These are phyloP conservation scores for Fusarium irregulare DNA, from an alignment of 2,329 filamentous ascomycete species.

Conservation along the genomic window DNA sequence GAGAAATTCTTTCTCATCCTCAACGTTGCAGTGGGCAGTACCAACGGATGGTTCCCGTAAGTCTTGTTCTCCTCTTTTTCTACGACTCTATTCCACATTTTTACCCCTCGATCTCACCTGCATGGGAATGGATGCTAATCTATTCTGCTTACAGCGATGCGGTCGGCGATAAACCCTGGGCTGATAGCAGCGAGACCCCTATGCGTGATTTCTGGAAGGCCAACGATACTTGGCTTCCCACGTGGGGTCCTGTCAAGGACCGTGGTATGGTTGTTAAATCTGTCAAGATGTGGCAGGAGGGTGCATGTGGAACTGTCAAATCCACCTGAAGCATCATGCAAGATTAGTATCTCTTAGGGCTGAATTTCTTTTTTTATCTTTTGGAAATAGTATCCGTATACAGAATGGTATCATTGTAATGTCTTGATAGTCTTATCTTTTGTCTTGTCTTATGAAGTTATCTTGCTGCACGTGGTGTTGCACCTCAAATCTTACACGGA, in stretches of 20 bases:
- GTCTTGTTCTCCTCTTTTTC: constrained; percentile 13
- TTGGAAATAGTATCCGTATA: not conserved
- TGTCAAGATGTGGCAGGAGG: constrained; percentile 60
- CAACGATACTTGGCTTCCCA: constrained; percentile 55
- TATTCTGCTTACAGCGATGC: constrained; percentile 49
- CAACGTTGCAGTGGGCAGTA: constrained; percentile 62
- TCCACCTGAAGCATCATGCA: not conserved
- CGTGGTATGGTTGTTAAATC: constrained; percentile 57
- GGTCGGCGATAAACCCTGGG: constrained; percentile 58
- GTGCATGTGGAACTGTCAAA: constrained; percentile 37
- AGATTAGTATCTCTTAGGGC: not conserved
- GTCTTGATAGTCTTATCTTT: not conserved
- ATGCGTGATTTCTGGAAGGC: constrained; percentile 56
- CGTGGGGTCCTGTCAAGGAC: constrained; percentile 46
- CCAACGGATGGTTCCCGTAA: constrained; percentile 60
- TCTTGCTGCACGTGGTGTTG: not conserved
- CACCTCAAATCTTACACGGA: constrained; percentile 1
- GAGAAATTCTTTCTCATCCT: constrained; percentile 62
- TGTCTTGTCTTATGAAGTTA: not conserved
- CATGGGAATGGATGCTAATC: constrained; percentile 19
- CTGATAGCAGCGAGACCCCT: constrained; percentile 53
- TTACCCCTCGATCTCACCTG: constrained; percentile 5
- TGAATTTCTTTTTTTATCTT: not conserved
- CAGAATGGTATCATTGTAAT: not conserved
- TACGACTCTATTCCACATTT: constrained; percentile 1